Evolutionary conservation across 129 eudicot genomes (phyloP).

Genomic region (Helichrysum umbraculigerum): DNA sequence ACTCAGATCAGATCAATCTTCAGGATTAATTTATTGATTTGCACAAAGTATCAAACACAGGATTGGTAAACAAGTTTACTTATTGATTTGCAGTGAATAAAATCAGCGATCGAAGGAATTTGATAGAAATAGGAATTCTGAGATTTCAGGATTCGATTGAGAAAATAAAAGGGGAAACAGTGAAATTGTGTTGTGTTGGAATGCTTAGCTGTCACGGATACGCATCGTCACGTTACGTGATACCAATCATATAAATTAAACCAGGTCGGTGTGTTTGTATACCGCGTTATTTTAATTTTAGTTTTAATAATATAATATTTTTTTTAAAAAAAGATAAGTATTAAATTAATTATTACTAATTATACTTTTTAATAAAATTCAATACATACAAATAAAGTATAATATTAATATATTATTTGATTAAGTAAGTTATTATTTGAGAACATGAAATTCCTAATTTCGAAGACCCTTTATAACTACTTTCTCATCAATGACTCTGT

Average conservation of each 20-base stretch:
- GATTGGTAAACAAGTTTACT: background rate
- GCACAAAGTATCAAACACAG: background rate
- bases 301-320: too few species aligned
- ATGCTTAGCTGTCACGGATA: background rate
- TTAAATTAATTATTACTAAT: too few species aligned
- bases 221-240: background rate
- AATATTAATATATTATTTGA: too few species aligned
- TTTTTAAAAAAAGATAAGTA: too few species aligned
- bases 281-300: background rate
- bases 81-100: background rate
- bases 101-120: background rate
- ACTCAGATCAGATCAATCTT: slow-evolving; percentile 23
- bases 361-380: too few species aligned
- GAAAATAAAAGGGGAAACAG: background rate
- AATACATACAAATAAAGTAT: too few species aligned
- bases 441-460: too few species aligned
- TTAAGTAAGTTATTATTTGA: too few species aligned
- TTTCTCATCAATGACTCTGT: too few species aligned
- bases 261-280: background rate
- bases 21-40: too few species aligned
- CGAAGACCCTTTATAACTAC: too few species aligned
- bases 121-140: background rate
- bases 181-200: background rate
- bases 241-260: background rate
- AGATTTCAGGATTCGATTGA: slow-evolving; percentile 1